Evolutionary conservation across 306 rosid genomes (phyloP).

Genomic region (Pueraria montana): DNA sequence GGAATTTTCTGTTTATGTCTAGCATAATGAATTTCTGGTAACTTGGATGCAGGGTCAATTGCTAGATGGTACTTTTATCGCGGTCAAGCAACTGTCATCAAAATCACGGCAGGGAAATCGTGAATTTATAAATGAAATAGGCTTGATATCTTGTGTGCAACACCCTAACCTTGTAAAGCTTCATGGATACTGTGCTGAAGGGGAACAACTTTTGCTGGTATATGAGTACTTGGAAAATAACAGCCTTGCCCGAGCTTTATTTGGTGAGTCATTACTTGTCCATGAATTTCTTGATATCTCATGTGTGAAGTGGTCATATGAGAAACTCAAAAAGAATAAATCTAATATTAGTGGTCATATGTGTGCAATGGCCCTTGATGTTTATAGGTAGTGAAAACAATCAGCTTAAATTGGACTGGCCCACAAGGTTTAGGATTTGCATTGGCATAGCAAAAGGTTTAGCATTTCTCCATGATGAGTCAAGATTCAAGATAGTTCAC

Average conservation of each 20-base stretch:
- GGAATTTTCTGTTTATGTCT: conserved; percentile 34
- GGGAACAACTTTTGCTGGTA: conserved; percentile 70
- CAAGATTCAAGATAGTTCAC: conserved; percentile 78
- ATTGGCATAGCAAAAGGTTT: conserved; percentile 84
- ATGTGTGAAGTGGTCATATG: conserved; percentile 4
- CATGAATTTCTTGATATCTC: conserved; percentile 17
- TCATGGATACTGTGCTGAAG: conserved; percentile 76
- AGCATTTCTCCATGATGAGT: conserved; percentile 81
- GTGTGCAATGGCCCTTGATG: background rate
- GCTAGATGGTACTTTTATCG: conserved; percentile 71
- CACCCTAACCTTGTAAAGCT: conserved; percentile 90
- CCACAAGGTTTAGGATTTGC: conserved; percentile 70
- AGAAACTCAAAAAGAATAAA: conserved; percentile 18
- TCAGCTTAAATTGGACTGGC: conserved; percentile 64
- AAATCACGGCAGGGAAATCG: conserved; percentile 80
- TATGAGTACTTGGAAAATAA: conserved; percentile 86
- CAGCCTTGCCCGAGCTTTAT: conserved; percentile 74
- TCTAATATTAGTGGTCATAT: background rate
- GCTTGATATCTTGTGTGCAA: conserved; percentile 73
- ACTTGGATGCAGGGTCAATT: conserved; percentile 64
- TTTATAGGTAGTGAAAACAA: conserved; percentile 51
- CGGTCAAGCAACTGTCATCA: conserved; percentile 81
- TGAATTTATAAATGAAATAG: conserved; percentile 82
- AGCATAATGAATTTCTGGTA: conserved; percentile 6
- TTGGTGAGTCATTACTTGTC: conserved; percentile 59